Base-by-base conservation (phyloP, 2,329 filamentous ascomycete species). In the Stenocarpella maydis region DNA sequence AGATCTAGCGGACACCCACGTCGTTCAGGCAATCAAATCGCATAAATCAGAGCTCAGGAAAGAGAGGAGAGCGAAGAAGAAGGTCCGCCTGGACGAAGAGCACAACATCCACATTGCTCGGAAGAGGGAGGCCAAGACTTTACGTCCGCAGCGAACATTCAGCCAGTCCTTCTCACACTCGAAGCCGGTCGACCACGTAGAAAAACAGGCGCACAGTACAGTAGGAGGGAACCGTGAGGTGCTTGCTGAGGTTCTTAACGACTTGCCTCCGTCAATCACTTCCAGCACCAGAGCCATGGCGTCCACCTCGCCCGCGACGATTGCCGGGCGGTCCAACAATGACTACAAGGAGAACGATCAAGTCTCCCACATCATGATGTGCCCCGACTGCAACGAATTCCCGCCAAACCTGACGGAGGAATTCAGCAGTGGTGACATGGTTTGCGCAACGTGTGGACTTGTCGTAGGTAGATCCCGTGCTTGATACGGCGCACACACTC, bases 341-440 rank as follows among this genome's bases (percentile, higher is more conserved):
- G 78, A 75, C 67, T 97, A 90, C 86, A 89, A 89, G 76, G 91
- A 97, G 79, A 96, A 98, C 74, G 69, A 55, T 19, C 67, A 61
- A 21, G 87, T 98, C 70, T 97, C 93, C 79, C 91, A 94, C 77
- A 90, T 91, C 74, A 82, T 98, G 72, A 91, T 94, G 73, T 99
- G 96, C 80, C 92, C 89, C 19, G 95, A 99, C 78, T 99, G 96
- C 85, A 92, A 91, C 77, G 94, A 97, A 77, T 87, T 90, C 66
- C 96, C 96, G n/a, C 95, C 96, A 6, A 95, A 97, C 73, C 85
- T 99, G 43, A 88, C 96, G 54, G 96, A 98, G 78, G 96, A 98
- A 79, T 96, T 95, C 78, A 94, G 94, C 7, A 92, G 91, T 43
- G 93, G 94, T 73, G 96, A 99, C 80, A 93, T 97, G 79, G 94